These are phyloP conservation scores for Ganoderma leucocontextum DNA, from an alignment of 1,284 basidiomycete species.

Conservation along the genomic window DNA sequence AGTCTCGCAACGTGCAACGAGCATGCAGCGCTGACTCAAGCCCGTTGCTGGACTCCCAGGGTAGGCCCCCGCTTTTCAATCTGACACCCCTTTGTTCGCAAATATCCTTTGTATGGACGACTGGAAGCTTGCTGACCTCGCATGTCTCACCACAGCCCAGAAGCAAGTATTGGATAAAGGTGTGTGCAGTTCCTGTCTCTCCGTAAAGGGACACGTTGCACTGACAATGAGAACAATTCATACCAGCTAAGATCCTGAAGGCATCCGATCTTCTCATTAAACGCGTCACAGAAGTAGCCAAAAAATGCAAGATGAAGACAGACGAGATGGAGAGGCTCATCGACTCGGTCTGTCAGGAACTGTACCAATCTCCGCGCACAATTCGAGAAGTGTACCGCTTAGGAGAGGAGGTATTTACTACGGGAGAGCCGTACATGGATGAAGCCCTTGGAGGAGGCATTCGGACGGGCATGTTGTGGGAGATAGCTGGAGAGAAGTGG, in stretches of 20 bases:
- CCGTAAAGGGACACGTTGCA: not conserved
- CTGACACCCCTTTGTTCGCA: not conserved
- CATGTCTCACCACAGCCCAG: constrained; percentile 17
- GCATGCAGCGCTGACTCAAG: not conserved
- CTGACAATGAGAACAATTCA: not conserved
- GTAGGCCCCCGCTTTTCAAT: not conserved
- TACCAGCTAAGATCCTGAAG: constrained; percentile 39
- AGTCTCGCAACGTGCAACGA: not conserved
- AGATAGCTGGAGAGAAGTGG: constrained; percentile 87
- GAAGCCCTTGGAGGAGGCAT: constrained; percentile 77
- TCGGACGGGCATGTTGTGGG: constrained; percentile 80
- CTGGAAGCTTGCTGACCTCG: constrained; percentile 11
- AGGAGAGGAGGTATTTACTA: constrained; percentile 61
- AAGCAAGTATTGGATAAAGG: constrained; percentile 31
- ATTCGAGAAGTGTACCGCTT: constrained; percentile 49
- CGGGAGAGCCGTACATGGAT: constrained; percentile 76
- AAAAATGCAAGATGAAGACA: constrained; percentile 58
- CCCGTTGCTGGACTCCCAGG: not conserved
- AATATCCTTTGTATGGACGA: constrained; percentile 11
- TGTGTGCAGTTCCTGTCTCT: constrained; percentile 2
- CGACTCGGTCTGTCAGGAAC: constrained; percentile 51
- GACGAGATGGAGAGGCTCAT: constrained; percentile 59
- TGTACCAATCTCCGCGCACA: constrained; percentile 43
- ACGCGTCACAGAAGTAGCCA: constrained; percentile 57
- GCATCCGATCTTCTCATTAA: constrained; percentile 59